Conservation (phyloP, 768 basidiomycete genomes). For the Termitomyces sp. region DNA sequence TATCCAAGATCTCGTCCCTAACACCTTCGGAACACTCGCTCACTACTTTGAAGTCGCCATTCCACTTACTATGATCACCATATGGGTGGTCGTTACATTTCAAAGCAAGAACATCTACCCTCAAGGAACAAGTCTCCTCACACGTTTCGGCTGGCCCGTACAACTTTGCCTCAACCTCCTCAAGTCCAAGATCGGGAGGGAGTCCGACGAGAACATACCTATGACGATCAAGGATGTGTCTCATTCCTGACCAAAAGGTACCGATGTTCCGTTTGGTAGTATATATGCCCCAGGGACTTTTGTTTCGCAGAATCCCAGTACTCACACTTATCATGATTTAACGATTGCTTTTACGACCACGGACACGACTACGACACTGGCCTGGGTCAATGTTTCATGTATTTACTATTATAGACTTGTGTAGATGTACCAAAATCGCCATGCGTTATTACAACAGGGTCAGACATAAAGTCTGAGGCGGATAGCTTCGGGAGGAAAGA, state of each 20-base stretch:
- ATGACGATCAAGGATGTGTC: neutral
- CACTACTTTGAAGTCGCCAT: conserved; percentile 42
- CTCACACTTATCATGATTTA: neutral
- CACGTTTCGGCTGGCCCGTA: conserved; percentile 34
- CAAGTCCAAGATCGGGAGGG: neutral
- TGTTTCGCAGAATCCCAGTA: neutral
- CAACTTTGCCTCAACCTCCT: conserved; percentile 16
- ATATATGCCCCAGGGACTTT: neutral
- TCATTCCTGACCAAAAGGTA: neutral
- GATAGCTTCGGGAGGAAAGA: too few species aligned
- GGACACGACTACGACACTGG: neutral
- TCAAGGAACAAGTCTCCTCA: conserved; percentile 21
- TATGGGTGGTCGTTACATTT: conserved; percentile 55
- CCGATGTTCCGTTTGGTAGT: too few species aligned
- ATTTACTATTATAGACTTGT: neutral
- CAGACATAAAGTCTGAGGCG: too few species aligned
- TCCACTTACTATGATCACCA: conserved; percentile 42
- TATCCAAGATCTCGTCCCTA: conserved; percentile 34
- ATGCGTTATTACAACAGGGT: too few species aligned
- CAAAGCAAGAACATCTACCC: conserved; percentile 40
- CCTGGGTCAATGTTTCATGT: neutral
- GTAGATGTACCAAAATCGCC: neutral
- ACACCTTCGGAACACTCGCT: conserved; percentile 33
- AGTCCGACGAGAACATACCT: conserved; percentile 2
- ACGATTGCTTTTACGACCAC: neutral